Evolutionary conservation across 345 rosid genomes (phyloP), one percentile per base, ranked within the genome.

Genomic region (Boechera divaricarpa): DNA sequence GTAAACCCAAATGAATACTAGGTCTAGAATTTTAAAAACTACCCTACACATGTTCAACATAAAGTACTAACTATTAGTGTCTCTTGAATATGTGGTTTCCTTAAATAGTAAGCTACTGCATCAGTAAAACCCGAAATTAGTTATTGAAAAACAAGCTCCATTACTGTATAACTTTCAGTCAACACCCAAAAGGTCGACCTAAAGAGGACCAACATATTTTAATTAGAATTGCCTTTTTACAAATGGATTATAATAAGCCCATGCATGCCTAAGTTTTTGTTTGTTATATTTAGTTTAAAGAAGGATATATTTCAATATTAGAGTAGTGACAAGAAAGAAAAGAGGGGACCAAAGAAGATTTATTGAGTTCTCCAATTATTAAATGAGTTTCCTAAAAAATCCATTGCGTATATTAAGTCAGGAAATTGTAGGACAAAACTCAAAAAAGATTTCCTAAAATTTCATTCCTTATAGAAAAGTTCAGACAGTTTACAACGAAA

Each of bases 191-290:
- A 70, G 28, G 58, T 61, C 32, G n/a, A 76, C 32, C 24, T 18
- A 33, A 48, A 73, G 29, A 28, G 21, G 58, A 33, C 66, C 66
- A 56, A 55, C 24, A 29, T 56, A 29, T 77, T 44, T 47, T 56
- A 55, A 31, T 36, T 28, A 41, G 21, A 31, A 31, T 5, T 64
- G 10, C 59, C 28, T 54, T 69, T 62, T 45, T 47, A 63, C 45
- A 28, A 70, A 77, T 70, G 58, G 60, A 56, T 63, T 61, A 77
- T 63, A 29, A 56, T 56, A 70, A 54, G 47, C 26, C 38, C 76
- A 28, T 70, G 76, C 72, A 70, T 77, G 71, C 72, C 70, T 77
- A 44, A 21, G 12, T 45, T 38, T 36, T 7, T 69, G 21, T 70
- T 61, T 29, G 52, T 63, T 77, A 42, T 63, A 18, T 26, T 4